phyloP scores from a whole-genome alignment of 2,329 filamentous ascomycete genomes.

The Aspergillus piperis region DNA sequence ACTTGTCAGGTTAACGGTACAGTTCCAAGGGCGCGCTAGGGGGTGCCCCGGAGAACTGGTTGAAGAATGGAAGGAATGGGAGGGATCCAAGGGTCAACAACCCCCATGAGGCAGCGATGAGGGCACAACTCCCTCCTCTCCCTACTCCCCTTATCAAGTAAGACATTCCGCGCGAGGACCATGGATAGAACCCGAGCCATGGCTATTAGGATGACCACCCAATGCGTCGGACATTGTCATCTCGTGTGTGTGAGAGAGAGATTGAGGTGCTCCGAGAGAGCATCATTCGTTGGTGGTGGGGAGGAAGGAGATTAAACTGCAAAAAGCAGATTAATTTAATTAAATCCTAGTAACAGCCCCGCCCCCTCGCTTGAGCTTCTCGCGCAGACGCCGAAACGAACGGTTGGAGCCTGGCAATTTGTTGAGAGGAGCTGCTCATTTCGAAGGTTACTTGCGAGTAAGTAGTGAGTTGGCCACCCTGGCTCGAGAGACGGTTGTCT shows the following conservation, averaged over 20 bases:
- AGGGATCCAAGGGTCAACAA: background rate
- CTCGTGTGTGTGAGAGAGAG: too few relatives aligned
- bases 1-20: slow-evolving; percentile 1
- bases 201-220: background rate
- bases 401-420: background rate
- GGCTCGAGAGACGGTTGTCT: background rate
- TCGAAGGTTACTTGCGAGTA: background rate
- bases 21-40: slow-evolving; percentile 3
- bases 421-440: background rate
- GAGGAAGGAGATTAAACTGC: slow-evolving; percentile 8
- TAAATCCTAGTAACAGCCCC: slow-evolving; percentile 3
- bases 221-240: background rate
- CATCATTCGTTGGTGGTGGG: slow-evolving; percentile 7
- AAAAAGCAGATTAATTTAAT: slow-evolving; percentile 3
- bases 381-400: background rate
- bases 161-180: background rate
- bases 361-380: slow-evolving; percentile 6
- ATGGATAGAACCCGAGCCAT: background rate
- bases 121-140: background rate
- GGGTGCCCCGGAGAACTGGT: background rate
- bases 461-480: background rate
- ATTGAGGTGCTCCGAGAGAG: background rate
- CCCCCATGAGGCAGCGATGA: background rate
- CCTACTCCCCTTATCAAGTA: background rate
- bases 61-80: background rate